Evolutionary conservation across 345 rosid species (phyloP).

Genomic region (Triadica sebifera): DNA sequence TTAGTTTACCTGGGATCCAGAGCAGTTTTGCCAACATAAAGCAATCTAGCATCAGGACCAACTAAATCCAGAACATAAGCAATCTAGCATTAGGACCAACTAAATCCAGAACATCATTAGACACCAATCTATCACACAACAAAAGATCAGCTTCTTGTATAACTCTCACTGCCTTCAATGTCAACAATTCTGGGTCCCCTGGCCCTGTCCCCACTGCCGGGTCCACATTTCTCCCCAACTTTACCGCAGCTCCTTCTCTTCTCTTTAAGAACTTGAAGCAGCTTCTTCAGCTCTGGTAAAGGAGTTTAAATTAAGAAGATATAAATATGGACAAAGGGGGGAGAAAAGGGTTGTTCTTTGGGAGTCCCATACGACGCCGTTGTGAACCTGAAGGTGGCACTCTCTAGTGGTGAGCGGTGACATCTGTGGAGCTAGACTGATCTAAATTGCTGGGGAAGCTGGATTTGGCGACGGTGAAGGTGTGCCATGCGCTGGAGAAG

Average conservation of each 20-base stretch:
- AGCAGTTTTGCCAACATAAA: constrained; percentile 97
- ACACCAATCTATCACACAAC: constrained; percentile 91
- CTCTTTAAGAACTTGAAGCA: constrained; percentile 64
- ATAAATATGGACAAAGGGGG: not conserved
- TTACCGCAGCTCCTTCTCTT: constrained; percentile 44
- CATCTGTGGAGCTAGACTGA: no score
- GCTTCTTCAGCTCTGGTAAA: constrained; percentile 78
- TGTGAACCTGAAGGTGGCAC: no score
- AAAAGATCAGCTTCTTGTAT: constrained; percentile 78
- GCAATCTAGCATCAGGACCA: no score
- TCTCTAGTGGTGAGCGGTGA: no score
- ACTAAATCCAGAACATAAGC: no score
- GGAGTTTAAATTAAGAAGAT: not conserved
- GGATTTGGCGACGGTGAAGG: no score
- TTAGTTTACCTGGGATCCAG: constrained; percentile 85
- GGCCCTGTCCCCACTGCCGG: constrained; percentile 97
- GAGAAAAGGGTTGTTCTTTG: not conserved
- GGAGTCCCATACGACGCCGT: not conserved
- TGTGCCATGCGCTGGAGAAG: no score
- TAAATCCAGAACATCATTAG: constrained; percentile 79
- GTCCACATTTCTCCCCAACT: constrained; percentile 44
- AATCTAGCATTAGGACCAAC: constrained; percentile 77
- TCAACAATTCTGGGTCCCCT: constrained; percentile 91
- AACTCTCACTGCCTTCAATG: constrained; percentile 75
- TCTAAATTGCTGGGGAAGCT: no score